These are phyloP conservation scores for Gamsiella multidivaricata DNA, from an alignment of 192 early-diverging fungal genomes.

Conservation along the genomic window DNA sequence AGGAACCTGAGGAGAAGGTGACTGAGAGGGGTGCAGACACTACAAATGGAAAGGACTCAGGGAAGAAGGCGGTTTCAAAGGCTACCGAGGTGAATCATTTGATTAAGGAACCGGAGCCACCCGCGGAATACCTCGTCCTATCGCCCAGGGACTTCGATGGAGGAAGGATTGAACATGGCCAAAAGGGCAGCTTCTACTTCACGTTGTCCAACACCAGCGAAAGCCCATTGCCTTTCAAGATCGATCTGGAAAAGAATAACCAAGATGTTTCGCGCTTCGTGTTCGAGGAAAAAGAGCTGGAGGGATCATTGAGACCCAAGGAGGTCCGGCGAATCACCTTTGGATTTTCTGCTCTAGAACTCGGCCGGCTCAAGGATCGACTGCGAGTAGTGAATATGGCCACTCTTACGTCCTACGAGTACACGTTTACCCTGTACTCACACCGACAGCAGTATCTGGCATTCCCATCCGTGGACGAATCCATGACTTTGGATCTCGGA, in stretches of 20 bases:
- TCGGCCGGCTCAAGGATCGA: slow-evolving; percentile 67
- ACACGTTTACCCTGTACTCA: slow-evolving; percentile 65
- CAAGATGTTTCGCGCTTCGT: slow-evolving; percentile 18
- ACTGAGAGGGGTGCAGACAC: neutral
- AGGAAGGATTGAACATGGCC: slow-evolving; percentile 62
- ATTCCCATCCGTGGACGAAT: slow-evolving; percentile 71
- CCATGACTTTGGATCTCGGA: slow-evolving; percentile 75
- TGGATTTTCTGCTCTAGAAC: slow-evolving; percentile 53
- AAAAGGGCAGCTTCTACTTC: slow-evolving; percentile 63
- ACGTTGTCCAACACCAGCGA: slow-evolving; percentile 58
- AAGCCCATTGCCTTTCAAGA: slow-evolving; percentile 40
- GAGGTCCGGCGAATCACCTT: slow-evolving; percentile 72
- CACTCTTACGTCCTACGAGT: slow-evolving; percentile 43
- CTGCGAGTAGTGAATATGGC: slow-evolving; percentile 58
- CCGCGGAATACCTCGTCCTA: slow-evolving; percentile 45
- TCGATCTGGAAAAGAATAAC: slow-evolving; percentile 5
- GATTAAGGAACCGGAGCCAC: neutral
- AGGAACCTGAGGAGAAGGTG: neutral
- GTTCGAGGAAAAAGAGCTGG: slow-evolving; percentile 26
- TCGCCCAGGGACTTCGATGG: slow-evolving; percentile 62
- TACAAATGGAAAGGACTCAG: neutral
- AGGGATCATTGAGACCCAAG: slow-evolving; percentile 57
- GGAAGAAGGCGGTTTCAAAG: neutral
- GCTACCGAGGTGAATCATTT: neutral
- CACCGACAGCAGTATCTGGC: slow-evolving; percentile 66